phyloP scores from a whole-genome alignment of 2,329 filamentous ascomycete species.

The Trichocomaceae sp. region DNA sequence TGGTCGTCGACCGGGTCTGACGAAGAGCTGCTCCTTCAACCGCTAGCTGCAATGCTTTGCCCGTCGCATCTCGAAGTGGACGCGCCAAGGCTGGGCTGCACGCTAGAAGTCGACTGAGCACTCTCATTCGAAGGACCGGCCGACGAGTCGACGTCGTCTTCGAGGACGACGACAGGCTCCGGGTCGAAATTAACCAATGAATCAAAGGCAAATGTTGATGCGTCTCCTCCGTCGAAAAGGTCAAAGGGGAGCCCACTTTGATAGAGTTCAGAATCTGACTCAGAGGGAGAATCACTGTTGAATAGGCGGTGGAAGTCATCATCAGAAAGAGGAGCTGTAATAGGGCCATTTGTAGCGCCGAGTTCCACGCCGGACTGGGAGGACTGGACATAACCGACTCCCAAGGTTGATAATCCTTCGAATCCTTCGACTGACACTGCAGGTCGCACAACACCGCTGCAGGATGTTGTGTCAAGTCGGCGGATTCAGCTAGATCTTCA shows the following conservation, averaged over 20 bases:
- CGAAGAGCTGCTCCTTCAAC: constrained; percentile 37
- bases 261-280: constrained; percentile 68
- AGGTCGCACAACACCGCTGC: constrained; percentile 99
- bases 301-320: constrained; percentile 57
- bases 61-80: constrained; percentile 49
- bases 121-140: constrained; percentile 44
- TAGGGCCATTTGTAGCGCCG: constrained; percentile 43
- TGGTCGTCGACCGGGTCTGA: constrained; percentile 29
- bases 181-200: constrained; percentile 51
- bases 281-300: constrained; percentile 60
- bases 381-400: constrained; percentile 25
- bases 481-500: constrained; percentile 49
- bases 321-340: constrained; percentile 61
- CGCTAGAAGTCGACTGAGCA: constrained; percentile 45
- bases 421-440: constrained; percentile 90
- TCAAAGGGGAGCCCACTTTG: constrained; percentile 70
- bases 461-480: constrained; percentile 99
- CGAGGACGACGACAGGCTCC: constrained; percentile 40
- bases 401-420: constrained; percentile 26
- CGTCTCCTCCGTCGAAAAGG: constrained; percentile 49
- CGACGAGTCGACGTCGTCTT: constrained; percentile 39
- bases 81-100: constrained; percentile 50
- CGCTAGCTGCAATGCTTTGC: constrained; percentile 48
- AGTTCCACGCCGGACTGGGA: constrained; percentile 31
- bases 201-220: constrained; percentile 48